Evolutionary conservation across 257 asterid species (phyloP).

Genomic region (Primulina eburnea): DNA sequence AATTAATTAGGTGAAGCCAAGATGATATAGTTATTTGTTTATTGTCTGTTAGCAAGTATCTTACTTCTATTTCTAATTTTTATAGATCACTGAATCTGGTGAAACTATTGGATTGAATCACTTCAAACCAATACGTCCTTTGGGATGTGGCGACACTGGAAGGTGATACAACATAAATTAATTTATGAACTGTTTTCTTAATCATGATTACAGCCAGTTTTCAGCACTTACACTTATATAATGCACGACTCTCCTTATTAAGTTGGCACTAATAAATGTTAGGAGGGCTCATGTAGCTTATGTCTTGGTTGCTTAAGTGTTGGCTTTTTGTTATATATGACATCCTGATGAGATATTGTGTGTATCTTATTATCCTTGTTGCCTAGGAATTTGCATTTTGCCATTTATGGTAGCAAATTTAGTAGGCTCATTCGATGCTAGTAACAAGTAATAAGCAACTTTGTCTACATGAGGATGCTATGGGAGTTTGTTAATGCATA

Average conservation of each 20-base stretch:
- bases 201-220: constrained; percentile 1
- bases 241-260: neutral
- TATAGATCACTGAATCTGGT: constrained; percentile 66
- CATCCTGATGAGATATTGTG: neutral
- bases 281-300: neutral
- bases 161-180: constrained; percentile 41
- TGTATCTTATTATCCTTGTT: constrained; percentile 1
- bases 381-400: neutral
- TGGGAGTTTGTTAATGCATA: neutral
- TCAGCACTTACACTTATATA: neutral
- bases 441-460: neutral
- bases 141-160: constrained; percentile 99
- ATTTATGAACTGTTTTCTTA: constrained; percentile 11
- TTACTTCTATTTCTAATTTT: constrained; percentile 21
- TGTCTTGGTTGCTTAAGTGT: neutral
- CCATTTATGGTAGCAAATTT: neutral
- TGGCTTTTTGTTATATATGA: too few species aligned
- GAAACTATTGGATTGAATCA: constrained; percentile 77
- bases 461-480: neutral
- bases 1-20: neutral
- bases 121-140: constrained; percentile 85
- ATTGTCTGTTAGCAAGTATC: constrained; percentile 6
- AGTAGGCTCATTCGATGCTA: neutral
- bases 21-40: neutral
- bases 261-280: neutral